A percentile compares a stretch with the other conserved stretches of the same genome.
Evolutionary conservation across 768 basidiomycete genomes (phyloP).

Genomic region (Mycena leptocephala): DNA sequence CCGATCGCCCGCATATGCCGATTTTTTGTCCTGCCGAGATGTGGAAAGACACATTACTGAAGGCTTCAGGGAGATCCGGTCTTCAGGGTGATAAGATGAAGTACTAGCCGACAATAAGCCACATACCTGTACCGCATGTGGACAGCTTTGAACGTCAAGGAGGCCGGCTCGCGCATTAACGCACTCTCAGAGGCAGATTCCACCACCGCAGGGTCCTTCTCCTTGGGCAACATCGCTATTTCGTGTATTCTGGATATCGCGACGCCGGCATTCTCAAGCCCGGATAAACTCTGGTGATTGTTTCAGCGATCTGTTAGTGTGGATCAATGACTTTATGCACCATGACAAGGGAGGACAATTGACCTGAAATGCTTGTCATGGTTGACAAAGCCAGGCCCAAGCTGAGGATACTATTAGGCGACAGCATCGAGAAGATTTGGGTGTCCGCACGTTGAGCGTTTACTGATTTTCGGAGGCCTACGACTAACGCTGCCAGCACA

Average conservation of each 20-base stretch:
- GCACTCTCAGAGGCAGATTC: neutral
- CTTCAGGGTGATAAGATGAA: neutral
- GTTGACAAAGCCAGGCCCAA: constrained; percentile 10
- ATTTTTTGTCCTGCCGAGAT: constrained; percentile 20
- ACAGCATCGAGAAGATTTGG: neutral
- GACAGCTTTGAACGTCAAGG: constrained; percentile 24
- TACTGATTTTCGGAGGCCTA: constrained; percentile 9
- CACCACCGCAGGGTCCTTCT: constrained; percentile 8
- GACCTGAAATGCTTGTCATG: constrained; percentile 8
- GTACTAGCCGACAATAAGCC: neutral
- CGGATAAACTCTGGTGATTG: constrained; percentile 5
- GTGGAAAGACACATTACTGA: constrained; percentile 21
- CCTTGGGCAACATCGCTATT: constrained; percentile 26
- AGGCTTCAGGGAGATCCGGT: constrained; percentile 1
- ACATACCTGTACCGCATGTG: constrained; percentile 28
- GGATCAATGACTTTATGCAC: neutral
- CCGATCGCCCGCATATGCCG: constrained; percentile 17
- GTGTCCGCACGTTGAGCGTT: constrained; percentile 5
- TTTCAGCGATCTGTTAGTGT: neutral
- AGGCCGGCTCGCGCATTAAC: neutral
- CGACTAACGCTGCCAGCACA: neutral
- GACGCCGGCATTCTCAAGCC: constrained; percentile 31
- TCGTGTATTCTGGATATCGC: constrained; percentile 30
- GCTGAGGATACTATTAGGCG: neutral
- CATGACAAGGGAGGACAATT: constrained; percentile 6